These are phyloP conservation scores for Coniferiporia sulphurascens DNA, from an alignment of 1,284 basidiomycete species.

Conservation along the genomic window DNA sequence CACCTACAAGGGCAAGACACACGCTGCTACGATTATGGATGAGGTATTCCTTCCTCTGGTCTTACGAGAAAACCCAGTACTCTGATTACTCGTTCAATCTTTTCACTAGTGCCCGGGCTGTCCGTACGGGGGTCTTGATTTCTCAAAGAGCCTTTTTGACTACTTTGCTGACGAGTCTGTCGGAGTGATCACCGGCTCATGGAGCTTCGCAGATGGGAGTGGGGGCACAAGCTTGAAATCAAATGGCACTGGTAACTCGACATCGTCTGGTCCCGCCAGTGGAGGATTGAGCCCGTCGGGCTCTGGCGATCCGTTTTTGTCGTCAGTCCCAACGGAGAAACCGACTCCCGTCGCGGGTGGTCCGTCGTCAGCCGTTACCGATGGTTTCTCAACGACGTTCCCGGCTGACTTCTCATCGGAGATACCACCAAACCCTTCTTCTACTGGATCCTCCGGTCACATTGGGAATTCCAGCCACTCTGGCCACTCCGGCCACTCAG, in stretches of 20 bases:
- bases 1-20: constrained; percentile 55
- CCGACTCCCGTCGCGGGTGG: not conserved
- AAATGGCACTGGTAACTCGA: not conserved
- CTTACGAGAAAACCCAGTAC: constrained; percentile 1
- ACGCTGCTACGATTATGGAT: constrained; percentile 61
- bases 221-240: constrained; percentile 13
- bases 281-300: not conserved
- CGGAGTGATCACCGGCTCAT: constrained; percentile 55
- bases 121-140: constrained; percentile 69
- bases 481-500: too few relatives aligned
- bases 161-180: constrained; percentile 41
- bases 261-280: not conserved
- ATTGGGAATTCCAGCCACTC: too few relatives aligned
- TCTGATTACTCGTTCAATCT: constrained; percentile 1
- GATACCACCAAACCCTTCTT: not conserved
- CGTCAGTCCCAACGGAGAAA: too few relatives aligned
- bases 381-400: not conserved
- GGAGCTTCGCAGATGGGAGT: constrained; percentile 40
- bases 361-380: not conserved
- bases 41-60: constrained; percentile 38
- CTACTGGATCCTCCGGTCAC: not conserved
- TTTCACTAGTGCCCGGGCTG: constrained; percentile 61
- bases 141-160: constrained; percentile 69
- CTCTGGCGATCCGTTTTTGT: not conserved
- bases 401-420: not conserved